A percentile compares a stretch with the other conserved stretches of the same genome.
Conservation (phyloP, 768 basidiomycete species). For the Gloeostereum incarnatum region DNA sequence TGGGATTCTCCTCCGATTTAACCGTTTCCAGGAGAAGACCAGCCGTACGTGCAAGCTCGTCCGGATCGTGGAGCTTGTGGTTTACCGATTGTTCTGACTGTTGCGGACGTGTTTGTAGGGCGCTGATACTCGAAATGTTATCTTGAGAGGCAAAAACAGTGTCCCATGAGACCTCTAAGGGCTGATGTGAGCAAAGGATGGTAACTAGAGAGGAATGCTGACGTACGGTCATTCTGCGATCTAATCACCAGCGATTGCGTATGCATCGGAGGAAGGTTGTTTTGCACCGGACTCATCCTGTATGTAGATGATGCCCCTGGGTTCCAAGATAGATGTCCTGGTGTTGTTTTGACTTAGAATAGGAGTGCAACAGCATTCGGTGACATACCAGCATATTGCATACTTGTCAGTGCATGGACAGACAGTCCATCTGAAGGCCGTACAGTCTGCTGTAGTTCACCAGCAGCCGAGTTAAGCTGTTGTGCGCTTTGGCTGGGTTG, state of each 20-base stretch:
- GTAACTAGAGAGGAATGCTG: not conserved
- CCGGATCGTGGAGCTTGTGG: constrained; percentile 37
- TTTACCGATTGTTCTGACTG: not conserved
- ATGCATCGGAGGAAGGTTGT: constrained; percentile 10
- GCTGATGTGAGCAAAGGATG: not conserved
- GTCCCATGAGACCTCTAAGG: constrained; percentile 39
- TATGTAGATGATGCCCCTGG: too few relatives aligned
- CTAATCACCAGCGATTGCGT: constrained; percentile 1
- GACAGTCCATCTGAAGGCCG: too few relatives aligned
- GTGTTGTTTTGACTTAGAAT: too few relatives aligned
- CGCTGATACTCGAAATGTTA: constrained; percentile 15
- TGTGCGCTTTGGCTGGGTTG: too few relatives aligned
- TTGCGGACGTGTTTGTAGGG: constrained; percentile 1
- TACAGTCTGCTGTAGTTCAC: too few relatives aligned
- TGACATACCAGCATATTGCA: too few relatives aligned
- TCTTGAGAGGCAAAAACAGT: constrained; percentile 52
- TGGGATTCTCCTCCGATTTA: constrained; percentile 66
- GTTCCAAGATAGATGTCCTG: too few relatives aligned
- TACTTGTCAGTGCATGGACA: too few relatives aligned
- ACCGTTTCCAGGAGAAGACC: constrained; percentile 72
- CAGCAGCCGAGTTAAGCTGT: too few relatives aligned
- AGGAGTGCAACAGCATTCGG: too few relatives aligned
- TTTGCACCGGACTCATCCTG: too few relatives aligned
- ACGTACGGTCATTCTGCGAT: constrained; percentile 35
- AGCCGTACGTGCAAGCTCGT: constrained; percentile 76